Evolutionary conservation across 352 stramenopile species (phyloP), one percentile per base, ranked within the genome.

Genomic region (Pythium inflatum): DNA sequence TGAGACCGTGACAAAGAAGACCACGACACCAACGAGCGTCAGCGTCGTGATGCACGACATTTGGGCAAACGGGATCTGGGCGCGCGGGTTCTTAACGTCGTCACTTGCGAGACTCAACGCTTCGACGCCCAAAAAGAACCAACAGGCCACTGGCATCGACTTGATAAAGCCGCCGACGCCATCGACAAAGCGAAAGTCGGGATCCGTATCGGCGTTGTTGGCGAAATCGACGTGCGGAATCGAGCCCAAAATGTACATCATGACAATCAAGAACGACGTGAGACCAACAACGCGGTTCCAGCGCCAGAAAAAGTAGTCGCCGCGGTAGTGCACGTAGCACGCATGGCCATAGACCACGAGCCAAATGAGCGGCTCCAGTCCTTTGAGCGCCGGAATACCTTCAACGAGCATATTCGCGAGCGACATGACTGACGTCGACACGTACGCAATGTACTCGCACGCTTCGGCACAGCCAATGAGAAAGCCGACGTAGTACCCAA

Each of bases 81-180:
- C 34, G 14, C 20, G 30, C 0, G 74, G 48, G 22, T 75, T 50
- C 11, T 48, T 22, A 4, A 76, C 66, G 31, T 80, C 62, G 36
- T 71, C 62, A 40, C 66, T 74, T 8, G 62, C 66, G 11, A 74
- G 41, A 28, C 53, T 76, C 27, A 80, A 49, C 9, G 71, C 45
- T 38, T 80, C 74, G 25, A 80, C 59, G n/a, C 74, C 74, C 11
- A 80, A 66, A 33, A 73, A 80, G 40, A 78, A 78, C 68, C 59
- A 79, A 24, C 64, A 71, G 12, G 64, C 50, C 2, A 73, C 18
- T 0, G 73, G 73, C 16, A 79, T 58, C 20, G 46, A 53, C 30
- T 66, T 60, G 27, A 79, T 49, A 20, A 76, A 79, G n/a, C 60
- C 64, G 13, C 41, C 16, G 16, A 75, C 45, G 31, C 73, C 73